phyloP scores from a whole-genome alignment of 345 rosid species.

The Gossypium stocksii region DNA sequence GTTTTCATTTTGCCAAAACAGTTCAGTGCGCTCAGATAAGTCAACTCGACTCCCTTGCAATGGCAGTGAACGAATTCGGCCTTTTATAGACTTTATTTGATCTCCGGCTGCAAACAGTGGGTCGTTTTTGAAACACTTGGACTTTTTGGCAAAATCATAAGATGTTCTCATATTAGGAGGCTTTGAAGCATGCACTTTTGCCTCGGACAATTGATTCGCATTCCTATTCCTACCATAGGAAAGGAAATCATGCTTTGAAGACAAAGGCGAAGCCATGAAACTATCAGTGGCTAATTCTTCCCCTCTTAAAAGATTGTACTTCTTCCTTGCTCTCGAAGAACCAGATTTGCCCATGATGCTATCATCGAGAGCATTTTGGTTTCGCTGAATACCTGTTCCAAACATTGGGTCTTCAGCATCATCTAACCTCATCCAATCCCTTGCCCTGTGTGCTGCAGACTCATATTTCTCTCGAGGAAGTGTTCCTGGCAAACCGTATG shows the following conservation, averaged over 20 bases:
- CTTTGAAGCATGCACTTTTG: constrained; percentile 29
- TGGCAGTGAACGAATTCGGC: constrained; percentile 26
- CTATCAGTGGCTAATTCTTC: constrained; percentile 39
- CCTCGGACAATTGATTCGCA: constrained; percentile 31
- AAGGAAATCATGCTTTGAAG: constrained; percentile 47
- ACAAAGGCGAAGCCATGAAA: constrained; percentile 49
- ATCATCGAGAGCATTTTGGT: constrained; percentile 31
- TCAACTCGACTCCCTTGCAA: constrained; percentile 51
- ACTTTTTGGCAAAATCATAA: constrained; percentile 35
- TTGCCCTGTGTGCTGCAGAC: constrained; percentile 38
- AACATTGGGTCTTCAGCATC: constrained; percentile 57
- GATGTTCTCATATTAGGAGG: constrained; percentile 28
- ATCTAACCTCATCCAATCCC: constrained; percentile 44
- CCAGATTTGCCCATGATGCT: constrained; percentile 38
- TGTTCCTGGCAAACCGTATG: constrained; percentile 34
- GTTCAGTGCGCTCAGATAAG: constrained; percentile 37
- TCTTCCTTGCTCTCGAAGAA: constrained; percentile 48
- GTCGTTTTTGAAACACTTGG: constrained; percentile 37
- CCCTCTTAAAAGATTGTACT: constrained; percentile 39
- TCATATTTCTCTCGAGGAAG: constrained; percentile 41
- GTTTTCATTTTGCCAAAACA: constrained; percentile 42
- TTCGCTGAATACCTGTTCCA: constrained; percentile 52
- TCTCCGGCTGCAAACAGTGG: constrained; percentile 45
- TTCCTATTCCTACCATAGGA: constrained; percentile 39
- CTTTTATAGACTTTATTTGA: constrained; percentile 54